Conservation (phyloP, 1,139 yeast species). For the Tardiomyces depauwii region DNA sequence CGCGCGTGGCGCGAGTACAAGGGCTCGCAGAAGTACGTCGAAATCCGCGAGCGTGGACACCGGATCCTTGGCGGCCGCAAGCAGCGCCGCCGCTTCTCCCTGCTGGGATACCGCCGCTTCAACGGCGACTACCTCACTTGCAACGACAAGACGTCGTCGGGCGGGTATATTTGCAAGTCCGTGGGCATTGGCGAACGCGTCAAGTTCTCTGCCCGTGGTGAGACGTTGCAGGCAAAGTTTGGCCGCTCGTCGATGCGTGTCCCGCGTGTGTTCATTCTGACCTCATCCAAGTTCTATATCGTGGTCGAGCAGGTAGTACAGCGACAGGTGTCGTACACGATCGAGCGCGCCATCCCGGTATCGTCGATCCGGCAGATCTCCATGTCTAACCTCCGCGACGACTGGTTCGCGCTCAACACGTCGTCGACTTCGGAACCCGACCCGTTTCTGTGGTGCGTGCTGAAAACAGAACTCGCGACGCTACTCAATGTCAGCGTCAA, state of each 20-base stretch:
- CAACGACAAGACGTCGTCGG: constrained; percentile 60
- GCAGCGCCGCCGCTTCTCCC: constrained; percentile 81
- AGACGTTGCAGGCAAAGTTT: constrained; percentile 69
- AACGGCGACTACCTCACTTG: constrained; percentile 91
- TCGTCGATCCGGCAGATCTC: constrained; percentile 52
- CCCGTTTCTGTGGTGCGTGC: constrained; percentile 62
- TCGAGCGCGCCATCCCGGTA: constrained; percentile 56
- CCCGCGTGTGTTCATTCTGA: constrained; percentile 61
- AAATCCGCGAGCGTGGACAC: constrained; percentile 76
- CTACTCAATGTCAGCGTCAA: constrained; percentile 54
- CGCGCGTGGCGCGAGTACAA: constrained; percentile 71
- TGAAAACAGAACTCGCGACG: constrained; percentile 84
- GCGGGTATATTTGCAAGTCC: constrained; percentile 48
- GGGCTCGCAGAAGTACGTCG: constrained; percentile 40
- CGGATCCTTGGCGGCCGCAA: constrained; percentile 60
- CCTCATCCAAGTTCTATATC: constrained; percentile 50
- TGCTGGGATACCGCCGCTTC: constrained; percentile 83
- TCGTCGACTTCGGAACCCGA: constrained; percentile 49
- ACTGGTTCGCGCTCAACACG: constrained; percentile 79
- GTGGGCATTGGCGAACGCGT: constrained; percentile 61
- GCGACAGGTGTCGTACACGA: constrained; percentile 53
- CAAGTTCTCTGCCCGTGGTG: constrained; percentile 75
- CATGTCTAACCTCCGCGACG: constrained; percentile 72
- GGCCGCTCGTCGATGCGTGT: constrained; percentile 84
- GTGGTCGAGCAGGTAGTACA: constrained; percentile 65